Base-by-base conservation (phyloP, 306 rosid species). In the Hylodesmum podocarpum region DNA sequence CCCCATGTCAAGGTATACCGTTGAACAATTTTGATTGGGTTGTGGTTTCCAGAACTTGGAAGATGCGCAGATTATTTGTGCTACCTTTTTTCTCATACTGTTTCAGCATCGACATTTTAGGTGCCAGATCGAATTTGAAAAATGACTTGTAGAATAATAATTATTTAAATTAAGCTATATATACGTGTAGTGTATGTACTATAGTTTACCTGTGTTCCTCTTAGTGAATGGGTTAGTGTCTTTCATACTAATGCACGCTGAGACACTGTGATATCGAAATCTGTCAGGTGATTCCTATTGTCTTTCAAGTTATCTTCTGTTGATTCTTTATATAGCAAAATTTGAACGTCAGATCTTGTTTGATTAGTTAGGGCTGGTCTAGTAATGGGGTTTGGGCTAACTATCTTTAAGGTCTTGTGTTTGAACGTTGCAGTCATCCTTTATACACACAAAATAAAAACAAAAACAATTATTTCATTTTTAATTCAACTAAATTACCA, bases 71-170 rank as follows among this genome's bases (percentile, higher is more conserved):
- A 79, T 75, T 73, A 67, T 82, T 59, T 59, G 85, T 80, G 67
- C 78, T 86, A 80, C 80, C 87, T 21, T 39, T 73, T 75, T 81
- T 76, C 78, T 70, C 69, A 81, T 68, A 76, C 85, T 79, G 57
- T 82, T 82, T 46, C 10, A 75, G 68, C 90, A 75, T 71, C 78
- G 57, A 83, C 75, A 84, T 53, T 79, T 77, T 72, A 59, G 49
- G 80, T 72, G 66, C 77, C 76, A 77, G 66, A 78, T 81, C 68
- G 44, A 44, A 81, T 83, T 78, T 75, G 78, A 82, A 88, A 78
- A 72, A 71, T 83, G 72, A 80, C 74, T 19, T 88, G 91, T 87
- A 81, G 86, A 86, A 76, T 76, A 83, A 85, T 67, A 54, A 74
- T 71, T 76, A 43, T 40, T 70, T 47, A 53, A 53, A 28, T 63